A percentile compares a stretch with the other conserved stretches of the same genome.
phyloP scores from a whole-genome alignment of 345 rosid species.

The Laguncularia racemosa region DNA sequence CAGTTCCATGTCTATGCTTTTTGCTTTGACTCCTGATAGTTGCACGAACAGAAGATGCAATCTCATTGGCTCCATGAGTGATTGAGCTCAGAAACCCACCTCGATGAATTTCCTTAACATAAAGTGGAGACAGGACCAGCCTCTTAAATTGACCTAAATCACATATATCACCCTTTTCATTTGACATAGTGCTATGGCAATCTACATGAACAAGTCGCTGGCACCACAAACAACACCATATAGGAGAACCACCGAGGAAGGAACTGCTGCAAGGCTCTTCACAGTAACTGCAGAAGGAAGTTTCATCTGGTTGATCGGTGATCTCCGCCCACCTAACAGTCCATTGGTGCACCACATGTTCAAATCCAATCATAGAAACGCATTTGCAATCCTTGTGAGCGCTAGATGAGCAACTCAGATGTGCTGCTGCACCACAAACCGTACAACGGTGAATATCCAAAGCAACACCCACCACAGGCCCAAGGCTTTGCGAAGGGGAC shows the following conservation, averaged over 20 bases:
- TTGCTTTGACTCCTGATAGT: slow-evolving; percentile 83
- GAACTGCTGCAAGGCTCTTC: slow-evolving; percentile 90
- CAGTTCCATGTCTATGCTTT: slow-evolving; percentile 64
- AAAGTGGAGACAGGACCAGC: slow-evolving; percentile 77
- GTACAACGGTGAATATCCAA: slow-evolving; percentile 62
- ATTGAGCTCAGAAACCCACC: slow-evolving; percentile 85
- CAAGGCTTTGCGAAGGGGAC: slow-evolving; percentile 63
- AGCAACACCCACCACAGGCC: slow-evolving; percentile 36
- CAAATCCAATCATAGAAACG: slow-evolving; percentile 71
- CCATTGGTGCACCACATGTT: slow-evolving; percentile 89
- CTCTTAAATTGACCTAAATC: slow-evolving; percentile 83
- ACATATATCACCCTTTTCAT: slow-evolving; percentile 78
- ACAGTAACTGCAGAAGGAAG: slow-evolving; percentile 75
- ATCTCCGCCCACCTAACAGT: slow-evolving; percentile 88
- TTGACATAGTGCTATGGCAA: slow-evolving; percentile 71
- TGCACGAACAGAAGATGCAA: slow-evolving; percentile 92
- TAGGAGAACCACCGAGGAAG: slow-evolving; percentile 92
- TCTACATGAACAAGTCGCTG: slow-evolving; percentile 94
- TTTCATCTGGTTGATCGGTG: slow-evolving; percentile 77
- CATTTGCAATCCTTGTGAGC: slow-evolving; percentile 88
- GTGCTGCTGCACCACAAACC: slow-evolving; percentile 79
- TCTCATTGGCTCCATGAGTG: slow-evolving; percentile 93
- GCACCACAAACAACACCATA: slow-evolving; percentile 99
- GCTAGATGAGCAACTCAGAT: slow-evolving; percentile 52
- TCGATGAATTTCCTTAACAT: slow-evolving; percentile 62